These are phyloP conservation scores for Albugo laibachii DNA, from an alignment of 352 stramenopile genomes.

Conservation along the genomic window DNA sequence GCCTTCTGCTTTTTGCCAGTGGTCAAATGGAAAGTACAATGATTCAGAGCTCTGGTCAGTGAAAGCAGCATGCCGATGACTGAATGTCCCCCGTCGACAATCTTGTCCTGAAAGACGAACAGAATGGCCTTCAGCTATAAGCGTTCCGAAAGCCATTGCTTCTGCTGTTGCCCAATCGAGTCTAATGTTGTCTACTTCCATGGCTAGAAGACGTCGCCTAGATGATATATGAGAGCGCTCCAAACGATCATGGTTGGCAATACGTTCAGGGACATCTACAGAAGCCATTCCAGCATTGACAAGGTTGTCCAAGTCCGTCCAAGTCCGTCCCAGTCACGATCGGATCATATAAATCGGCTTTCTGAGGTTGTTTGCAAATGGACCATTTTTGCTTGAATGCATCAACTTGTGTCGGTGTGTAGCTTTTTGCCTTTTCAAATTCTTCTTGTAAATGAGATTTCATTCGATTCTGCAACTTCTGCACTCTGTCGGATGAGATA, in stretches of 20 bases:
- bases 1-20: slow-evolving; percentile 21
- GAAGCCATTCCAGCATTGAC: slow-evolving; percentile 41
- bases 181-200: slow-evolving; percentile 16
- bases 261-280: slow-evolving; percentile 26
- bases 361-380: slow-evolving; percentile 23
- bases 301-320: slow-evolving; percentile 21
- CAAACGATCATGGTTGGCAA: slow-evolving; percentile 49
- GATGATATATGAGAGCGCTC: slow-evolving; percentile 57
- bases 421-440: slow-evolving; percentile 29
- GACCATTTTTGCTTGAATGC: slow-evolving; percentile 60
- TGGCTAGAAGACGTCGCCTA: slow-evolving; percentile 46
- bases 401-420: slow-evolving; percentile 42
- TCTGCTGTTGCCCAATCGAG: slow-evolving; percentile 81
- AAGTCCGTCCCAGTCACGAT: slow-evolving; percentile 27
- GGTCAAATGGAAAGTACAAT: slow-evolving; percentile 52
- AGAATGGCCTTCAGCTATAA: slow-evolving; percentile 65
- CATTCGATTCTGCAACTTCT: slow-evolving; percentile 33
- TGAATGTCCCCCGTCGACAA: slow-evolving; percentile 77
- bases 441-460: slow-evolving; percentile 49
- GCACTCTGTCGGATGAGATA: slow-evolving; percentile 25
- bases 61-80: slow-evolving; percentile 72
- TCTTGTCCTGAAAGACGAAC: slow-evolving; percentile 77
- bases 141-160: slow-evolving; percentile 70
- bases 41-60: slow-evolving; percentile 63
- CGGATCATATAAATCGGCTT: slow-evolving; percentile 31